Percentiles rank a stretch among this genome's conserved stretches.
phyloP scores from a whole-genome alignment of 2,329 filamentous ascomycete genomes.

The Lojkania enalia region DNA sequence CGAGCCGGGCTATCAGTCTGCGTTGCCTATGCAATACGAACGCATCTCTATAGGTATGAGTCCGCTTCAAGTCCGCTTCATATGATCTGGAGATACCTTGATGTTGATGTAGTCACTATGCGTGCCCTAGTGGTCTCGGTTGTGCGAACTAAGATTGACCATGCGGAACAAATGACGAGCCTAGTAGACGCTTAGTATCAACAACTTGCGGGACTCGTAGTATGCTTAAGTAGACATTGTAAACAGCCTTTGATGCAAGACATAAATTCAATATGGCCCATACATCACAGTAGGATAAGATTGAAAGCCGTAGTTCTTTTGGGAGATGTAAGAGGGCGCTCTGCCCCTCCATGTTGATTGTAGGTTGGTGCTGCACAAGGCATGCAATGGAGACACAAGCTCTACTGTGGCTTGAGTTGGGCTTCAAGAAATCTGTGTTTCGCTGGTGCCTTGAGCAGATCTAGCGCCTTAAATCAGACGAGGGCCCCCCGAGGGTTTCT shows the following conservation, averaged over 20 bases:
- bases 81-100: slow-evolving; percentile 6
- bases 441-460: background rate
- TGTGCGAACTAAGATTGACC: slow-evolving; percentile 12
- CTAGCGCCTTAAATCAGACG: too few relatives aligned
- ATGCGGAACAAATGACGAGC: slow-evolving; percentile 5
- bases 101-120: slow-evolving; percentile 6
- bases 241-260: slow-evolving; percentile 10
- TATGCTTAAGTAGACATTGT: slow-evolving; percentile 9
- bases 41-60: background rate
- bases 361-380: background rate
- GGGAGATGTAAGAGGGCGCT: slow-evolving; percentile 9
- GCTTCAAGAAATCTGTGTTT: background rate
- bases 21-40: slow-evolving; percentile 3
- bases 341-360: background rate
- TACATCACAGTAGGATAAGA: slow-evolving; percentile 11
- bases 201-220: too few relatives aligned
- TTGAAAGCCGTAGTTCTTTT: slow-evolving; percentile 8
- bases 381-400: background rate
- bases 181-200: slow-evolving; percentile 1
- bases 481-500: too few relatives aligned
- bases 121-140: slow-evolving; percentile 3
- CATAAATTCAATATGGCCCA: slow-evolving; percentile 10
- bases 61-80: background rate
- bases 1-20: slow-evolving; percentile 4
- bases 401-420: background rate